These are phyloP conservation scores for Monosporascus sp. DNA, from an alignment of 2,329 filamentous ascomycete species.

Conservation along the genomic window DNA sequence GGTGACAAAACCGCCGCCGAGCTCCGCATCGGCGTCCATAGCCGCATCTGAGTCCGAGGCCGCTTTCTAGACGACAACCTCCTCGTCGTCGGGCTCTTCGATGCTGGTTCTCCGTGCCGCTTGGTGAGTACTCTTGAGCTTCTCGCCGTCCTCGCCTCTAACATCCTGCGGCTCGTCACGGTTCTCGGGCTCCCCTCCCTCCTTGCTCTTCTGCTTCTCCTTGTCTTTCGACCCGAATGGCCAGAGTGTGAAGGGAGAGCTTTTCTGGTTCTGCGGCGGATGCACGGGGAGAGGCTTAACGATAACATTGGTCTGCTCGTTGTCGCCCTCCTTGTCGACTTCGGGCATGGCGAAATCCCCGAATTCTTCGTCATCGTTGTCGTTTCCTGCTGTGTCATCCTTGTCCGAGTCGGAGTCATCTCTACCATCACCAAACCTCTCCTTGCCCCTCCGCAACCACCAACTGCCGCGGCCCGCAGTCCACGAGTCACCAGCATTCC, in stretches of 20 bases:
- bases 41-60: slow-evolving; percentile 6
- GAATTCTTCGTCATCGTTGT: slow-evolving; percentile 50
- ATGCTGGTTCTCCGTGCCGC: slow-evolving; percentile 52
- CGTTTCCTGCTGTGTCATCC: slow-evolving; percentile 19
- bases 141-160: slow-evolving; percentile 35
- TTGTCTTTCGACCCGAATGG: slow-evolving; percentile 41
- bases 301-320: slow-evolving; percentile 31
- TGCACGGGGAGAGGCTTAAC: slow-evolving; percentile 52
- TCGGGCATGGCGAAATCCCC: slow-evolving; percentile 65
- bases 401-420: slow-evolving; percentile 41
- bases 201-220: slow-evolving; percentile 24
- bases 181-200: slow-evolving; percentile 31
- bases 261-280: slow-evolving; percentile 35
- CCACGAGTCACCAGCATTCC: slow-evolving; percentile 31
- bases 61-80: slow-evolving; percentile 29
- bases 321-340: slow-evolving; percentile 30
- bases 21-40: slow-evolving; percentile 3
- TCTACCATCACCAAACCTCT: slow-evolving; percentile 35
- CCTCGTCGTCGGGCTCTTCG: slow-evolving; percentile 50
- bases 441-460: slow-evolving; percentile 35
- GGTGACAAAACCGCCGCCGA: slow-evolving; percentile 12
- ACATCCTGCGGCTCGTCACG: slow-evolving; percentile 25
- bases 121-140: slow-evolving; percentile 43
- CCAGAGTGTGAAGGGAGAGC: slow-evolving; percentile 46
- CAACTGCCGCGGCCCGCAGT: slow-evolving; percentile 37